These are phyloP conservation scores for Sphaerulina populicola DNA, from an alignment of 2,329 filamentous ascomycete genomes.

Conservation along the genomic window DNA sequence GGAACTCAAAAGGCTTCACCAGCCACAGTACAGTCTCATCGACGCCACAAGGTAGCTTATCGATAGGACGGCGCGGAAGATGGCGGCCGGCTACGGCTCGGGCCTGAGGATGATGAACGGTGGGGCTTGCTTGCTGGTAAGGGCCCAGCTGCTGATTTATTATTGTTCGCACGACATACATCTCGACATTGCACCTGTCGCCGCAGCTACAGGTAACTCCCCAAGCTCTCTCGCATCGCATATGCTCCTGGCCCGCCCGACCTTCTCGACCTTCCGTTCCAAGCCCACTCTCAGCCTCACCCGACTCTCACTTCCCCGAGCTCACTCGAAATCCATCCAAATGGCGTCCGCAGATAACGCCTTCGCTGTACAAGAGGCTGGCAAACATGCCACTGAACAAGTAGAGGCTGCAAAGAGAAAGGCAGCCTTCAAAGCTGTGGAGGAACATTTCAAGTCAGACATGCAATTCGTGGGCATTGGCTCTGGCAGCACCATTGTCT, in stretches of 20 bases:
- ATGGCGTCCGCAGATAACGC: slow-evolving; percentile 11
- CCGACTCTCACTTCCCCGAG: background rate
- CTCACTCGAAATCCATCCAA: background rate
- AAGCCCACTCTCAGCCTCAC: background rate
- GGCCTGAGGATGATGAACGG: no score
- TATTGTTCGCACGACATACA: no score
- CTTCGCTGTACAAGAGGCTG: slow-evolving; percentile 6
- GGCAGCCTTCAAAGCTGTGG: slow-evolving; percentile 65
- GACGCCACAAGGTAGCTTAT: background rate
- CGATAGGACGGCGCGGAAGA: no score
- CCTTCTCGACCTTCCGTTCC: background rate
- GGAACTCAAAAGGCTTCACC: background rate
- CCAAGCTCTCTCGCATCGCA: no score
- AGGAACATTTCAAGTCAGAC: slow-evolving; percentile 58
- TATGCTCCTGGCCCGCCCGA: no score
- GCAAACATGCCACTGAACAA: slow-evolving; percentile 1
- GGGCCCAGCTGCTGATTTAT: no score
- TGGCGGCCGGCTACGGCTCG: no score
- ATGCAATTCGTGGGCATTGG: slow-evolving; percentile 68
- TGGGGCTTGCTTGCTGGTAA: no score
- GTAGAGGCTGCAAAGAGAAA: slow-evolving; percentile 67
- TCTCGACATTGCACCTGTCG: no score
- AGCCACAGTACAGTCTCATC: background rate
- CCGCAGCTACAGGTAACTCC: no score
- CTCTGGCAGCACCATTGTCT: slow-evolving; percentile 72